Conservation (phyloP, 75 land plant species). For the Chamaecyparis obtusa region DNA sequence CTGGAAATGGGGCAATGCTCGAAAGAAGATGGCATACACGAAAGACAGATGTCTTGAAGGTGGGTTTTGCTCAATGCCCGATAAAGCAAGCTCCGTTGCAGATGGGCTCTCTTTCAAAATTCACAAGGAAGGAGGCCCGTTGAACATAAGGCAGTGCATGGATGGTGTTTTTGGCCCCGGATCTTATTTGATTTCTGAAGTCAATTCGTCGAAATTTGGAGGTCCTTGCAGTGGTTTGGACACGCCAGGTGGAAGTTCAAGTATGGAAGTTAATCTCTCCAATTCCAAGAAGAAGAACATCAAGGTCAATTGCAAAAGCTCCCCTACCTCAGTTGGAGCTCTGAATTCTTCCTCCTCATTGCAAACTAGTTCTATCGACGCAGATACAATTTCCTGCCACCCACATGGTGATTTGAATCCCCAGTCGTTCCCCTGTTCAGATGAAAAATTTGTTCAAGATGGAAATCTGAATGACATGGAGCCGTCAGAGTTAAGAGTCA, state of each 20-base stretch:
- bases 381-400: not conserved
- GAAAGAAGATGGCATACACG: not conserved
- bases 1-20: constrained; percentile 1
- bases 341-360: too few species aligned
- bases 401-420: too few species aligned
- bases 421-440: not conserved
- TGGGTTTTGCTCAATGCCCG: not conserved
- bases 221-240: not conserved
- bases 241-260: not conserved
- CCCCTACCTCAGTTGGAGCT: not conserved
- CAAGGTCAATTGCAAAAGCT: not conserved
- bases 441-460: not conserved
- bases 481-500: not conserved
- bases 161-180: not conserved
- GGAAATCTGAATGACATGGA: not conserved
- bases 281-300: not conserved
- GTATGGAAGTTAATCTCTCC: not conserved
- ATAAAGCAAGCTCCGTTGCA: too few species aligned
- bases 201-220: not conserved
- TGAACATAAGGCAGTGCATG: not conserved
- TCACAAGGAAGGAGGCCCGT: not conserved
- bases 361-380: not conserved
- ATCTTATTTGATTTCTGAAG: not conserved
- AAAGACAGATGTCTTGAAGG: not conserved
- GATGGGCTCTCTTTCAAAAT: not conserved